Base-by-base conservation (phyloP, 2,329 filamentous ascomycete genomes). In the Fusarium subglutinans region DNA sequence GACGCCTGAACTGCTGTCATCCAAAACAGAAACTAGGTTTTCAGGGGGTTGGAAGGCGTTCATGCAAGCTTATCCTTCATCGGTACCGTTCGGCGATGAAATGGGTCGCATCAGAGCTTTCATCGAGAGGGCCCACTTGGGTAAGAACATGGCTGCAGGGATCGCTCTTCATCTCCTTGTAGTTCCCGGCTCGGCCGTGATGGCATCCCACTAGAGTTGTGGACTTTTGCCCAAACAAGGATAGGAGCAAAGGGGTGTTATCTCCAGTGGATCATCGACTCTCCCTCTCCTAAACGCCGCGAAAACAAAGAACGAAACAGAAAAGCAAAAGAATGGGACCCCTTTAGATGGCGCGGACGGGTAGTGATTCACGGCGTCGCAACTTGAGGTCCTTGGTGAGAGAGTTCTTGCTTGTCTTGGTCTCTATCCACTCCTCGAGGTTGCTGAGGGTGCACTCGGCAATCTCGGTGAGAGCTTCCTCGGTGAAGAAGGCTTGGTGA, bases 401-500 rank as follows among this genome's bases (percentile, higher is more conserved):
- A 41, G 80, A 80, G 57, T 83, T 82, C 62, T 73, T 77, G 74
- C 85, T 73, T 41, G 76, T 79, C 51, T 73, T 70, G 45, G 70
- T 77, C 15, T 67, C 70, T 30, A 80, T 75, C 24, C 87, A 86
- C 68, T 88, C 86, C 35, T 83, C 83, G 8, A 91, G 77, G 78
- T 92, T 92, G 63, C 82, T 80, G 69, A 92, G 76, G 4, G 90
- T 92, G 59, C 85, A 87, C 51, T 87, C 86, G 4, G 90, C 87
- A 75, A 93, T 93, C 81, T 92, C 90, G 13, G 83, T 82, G 55
- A 93, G 81, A 2, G 91, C 91, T 81, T 93, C 90, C 40, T 87
- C 83, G 10, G 91, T 93, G 76, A 93, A 91, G 82, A 93, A 93
- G 3, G 89, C 91, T 83, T 93, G 91, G 75, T 93, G 91, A 1